phyloP scores from a whole-genome alignment of 2,329 filamentous ascomycete species.

The Penicillium sp. region DNA sequence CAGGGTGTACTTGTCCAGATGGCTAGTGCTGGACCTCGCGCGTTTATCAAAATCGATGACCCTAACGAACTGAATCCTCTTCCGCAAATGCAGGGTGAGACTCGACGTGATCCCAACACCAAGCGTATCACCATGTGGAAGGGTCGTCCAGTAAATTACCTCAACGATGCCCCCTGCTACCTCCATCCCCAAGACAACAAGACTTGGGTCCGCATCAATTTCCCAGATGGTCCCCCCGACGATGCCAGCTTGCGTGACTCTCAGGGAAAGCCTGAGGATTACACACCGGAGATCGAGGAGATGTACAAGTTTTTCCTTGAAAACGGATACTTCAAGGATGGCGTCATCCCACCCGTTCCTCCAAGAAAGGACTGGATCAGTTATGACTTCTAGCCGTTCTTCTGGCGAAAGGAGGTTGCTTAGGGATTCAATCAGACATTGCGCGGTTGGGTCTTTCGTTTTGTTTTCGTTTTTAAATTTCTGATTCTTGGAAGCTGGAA shows the following conservation, averaged over 20 bases:
- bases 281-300: conserved; percentile 60
- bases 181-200: conserved; percentile 60
- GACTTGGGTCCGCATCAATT: conserved; percentile 71
- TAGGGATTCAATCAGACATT: background rate
- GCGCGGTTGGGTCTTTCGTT: background rate
- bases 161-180: conserved; percentile 57
- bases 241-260: conserved; percentile 51
- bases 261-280: conserved; percentile 60
- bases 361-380: conserved; percentile 76
- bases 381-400: conserved; percentile 69
- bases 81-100: conserved; percentile 47
- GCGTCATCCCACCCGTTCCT: conserved; percentile 76
- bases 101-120: conserved; percentile 41
- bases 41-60: conserved; percentile 37
- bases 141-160: conserved; percentile 67
- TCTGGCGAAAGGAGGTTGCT: background rate
- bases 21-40: conserved; percentile 36
- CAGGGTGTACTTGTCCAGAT: conserved; percentile 27
- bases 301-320: conserved; percentile 70
- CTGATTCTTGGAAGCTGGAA: background rate
- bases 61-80: conserved; percentile 42
- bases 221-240: conserved; percentile 70
- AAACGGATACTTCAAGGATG: conserved; percentile 71
- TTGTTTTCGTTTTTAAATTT: background rate
- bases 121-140: conserved; percentile 65